These are phyloP conservation scores for Aegilops bicornis DNA, from an alignment of 176 grass and related monocot species.

Conservation along the genomic window DNA sequence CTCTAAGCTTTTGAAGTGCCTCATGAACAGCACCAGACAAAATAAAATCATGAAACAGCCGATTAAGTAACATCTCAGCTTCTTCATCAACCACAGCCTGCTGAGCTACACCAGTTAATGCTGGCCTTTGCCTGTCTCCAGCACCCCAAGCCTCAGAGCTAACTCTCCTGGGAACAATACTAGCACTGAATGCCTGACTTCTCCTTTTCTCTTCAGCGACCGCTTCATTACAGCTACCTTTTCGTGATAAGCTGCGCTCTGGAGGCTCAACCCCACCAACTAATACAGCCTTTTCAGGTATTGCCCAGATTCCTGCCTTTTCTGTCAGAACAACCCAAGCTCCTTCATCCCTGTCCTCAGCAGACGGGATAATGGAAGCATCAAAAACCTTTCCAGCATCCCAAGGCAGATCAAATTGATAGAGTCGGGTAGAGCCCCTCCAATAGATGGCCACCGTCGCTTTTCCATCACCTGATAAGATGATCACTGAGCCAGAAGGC, in stretches of 20 bases:
- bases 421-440: constrained; percentile 88
- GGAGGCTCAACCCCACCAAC: constrained; percentile 97
- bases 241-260: constrained; percentile 94
- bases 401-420: constrained; percentile 97
- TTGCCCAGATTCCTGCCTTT: constrained; percentile 90
- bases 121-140: constrained; percentile 64
- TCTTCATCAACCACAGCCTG: constrained; percentile 73
- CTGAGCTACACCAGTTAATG: constrained; percentile 57
- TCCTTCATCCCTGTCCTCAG: constrained; percentile 79
- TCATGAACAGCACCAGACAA: constrained; percentile 68
- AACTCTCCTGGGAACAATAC: constrained; percentile 65
- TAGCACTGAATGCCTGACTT: constrained; percentile 51
- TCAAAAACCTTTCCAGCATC: constrained; percentile 94
- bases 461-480: constrained; percentile 93
- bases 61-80: constrained; percentile 76
- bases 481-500: constrained; percentile 88
- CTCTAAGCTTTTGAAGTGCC: constrained; percentile 71
- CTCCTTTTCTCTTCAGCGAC: constrained; percentile 83
- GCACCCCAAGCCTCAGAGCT: constrained; percentile 87
- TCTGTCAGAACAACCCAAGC: constrained; percentile 97
- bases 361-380: constrained; percentile 80
- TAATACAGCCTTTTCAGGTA: constrained; percentile 97
- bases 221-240: constrained; percentile 89
- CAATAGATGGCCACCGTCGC: constrained; percentile 87
- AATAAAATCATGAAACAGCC: constrained; percentile 87